Conservation (phyloP, 345 rosid genomes). For the Euphorbia pulcherrima region DNA sequence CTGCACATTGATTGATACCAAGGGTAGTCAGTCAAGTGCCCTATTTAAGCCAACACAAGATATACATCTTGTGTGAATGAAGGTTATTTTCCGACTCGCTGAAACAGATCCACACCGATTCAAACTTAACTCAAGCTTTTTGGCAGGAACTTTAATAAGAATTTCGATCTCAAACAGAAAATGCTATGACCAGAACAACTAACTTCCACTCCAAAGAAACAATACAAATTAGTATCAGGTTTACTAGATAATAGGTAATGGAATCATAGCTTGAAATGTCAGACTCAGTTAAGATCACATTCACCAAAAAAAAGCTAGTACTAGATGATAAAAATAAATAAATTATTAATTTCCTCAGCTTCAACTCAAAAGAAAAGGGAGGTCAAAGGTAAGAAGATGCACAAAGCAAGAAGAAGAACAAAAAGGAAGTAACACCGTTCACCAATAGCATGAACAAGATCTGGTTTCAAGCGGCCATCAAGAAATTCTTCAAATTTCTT, state of each 20-base stretch:
- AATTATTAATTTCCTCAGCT: not conserved
- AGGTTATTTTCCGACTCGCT: too few relatives aligned
- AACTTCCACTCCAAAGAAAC: not conserved
- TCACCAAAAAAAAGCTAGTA: not conserved
- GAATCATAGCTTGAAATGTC: not conserved
- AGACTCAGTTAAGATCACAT: not conserved
- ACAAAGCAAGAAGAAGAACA: not conserved
- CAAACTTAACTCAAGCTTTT: not conserved
- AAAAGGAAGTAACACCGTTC: constrained; percentile 38
- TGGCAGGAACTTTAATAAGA: not conserved
- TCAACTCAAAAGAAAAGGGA: not conserved
- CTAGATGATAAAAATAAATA: not conserved
- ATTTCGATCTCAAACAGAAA: not conserved
- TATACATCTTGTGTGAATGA: not conserved
- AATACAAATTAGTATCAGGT: not conserved
- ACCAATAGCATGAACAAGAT: constrained; percentile 60
- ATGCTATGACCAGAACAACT: not conserved
- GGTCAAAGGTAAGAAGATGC: not conserved
- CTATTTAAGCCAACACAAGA: too few relatives aligned
- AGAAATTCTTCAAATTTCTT: constrained; percentile 76
- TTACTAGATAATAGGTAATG: not conserved
- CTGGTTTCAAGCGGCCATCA: constrained; percentile 74
- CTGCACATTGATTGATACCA: not conserved
- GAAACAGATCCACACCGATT: too few relatives aligned
- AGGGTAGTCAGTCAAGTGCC: too few relatives aligned